Evolutionary conservation across 371 early-diverging fungal genomes (phyloP).

Genomic region (Mortierella sp.): DNA sequence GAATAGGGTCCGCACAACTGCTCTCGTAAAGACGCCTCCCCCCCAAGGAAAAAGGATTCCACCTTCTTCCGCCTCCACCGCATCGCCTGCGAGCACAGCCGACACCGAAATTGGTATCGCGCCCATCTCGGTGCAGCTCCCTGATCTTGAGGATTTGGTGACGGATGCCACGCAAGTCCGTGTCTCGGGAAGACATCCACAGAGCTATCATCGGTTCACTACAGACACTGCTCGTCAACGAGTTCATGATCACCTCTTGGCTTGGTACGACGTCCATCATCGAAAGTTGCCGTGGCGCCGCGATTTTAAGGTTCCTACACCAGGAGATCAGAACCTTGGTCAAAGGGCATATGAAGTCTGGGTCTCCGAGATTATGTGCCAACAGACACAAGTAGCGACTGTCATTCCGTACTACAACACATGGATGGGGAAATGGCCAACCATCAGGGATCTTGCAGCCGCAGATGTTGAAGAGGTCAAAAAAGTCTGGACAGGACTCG

Average conservation of each 20-base stretch:
- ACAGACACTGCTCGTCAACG: slow-evolving; percentile 27
- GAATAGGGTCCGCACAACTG: slow-evolving; percentile 11
- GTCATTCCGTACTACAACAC: slow-evolving; percentile 77
- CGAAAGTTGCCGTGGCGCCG: slow-evolving; percentile 82
- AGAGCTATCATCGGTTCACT: slow-evolving; percentile 31
- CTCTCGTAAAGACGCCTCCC: not conserved
- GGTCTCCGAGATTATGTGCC: slow-evolving; percentile 90
- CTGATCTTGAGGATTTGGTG: slow-evolving; percentile 46
- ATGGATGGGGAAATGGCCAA: slow-evolving; percentile 86
- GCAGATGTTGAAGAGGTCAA: slow-evolving; percentile 80
- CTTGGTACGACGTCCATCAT: slow-evolving; percentile 73
- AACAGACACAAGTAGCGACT: slow-evolving; percentile 84
- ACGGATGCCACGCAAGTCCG: slow-evolving; percentile 32
- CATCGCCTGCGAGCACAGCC: not conserved
- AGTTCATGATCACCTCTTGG: slow-evolving; percentile 62
- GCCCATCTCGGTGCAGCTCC: slow-evolving; percentile 2
- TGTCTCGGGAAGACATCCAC: slow-evolving; percentile 15
- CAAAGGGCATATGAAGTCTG: slow-evolving; percentile 84
- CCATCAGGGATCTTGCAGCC: slow-evolving; percentile 71
- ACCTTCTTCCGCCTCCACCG: not conserved
- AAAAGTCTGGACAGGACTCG: slow-evolving; percentile 83
- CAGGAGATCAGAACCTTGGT: slow-evolving; percentile 26
- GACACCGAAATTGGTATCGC: not conserved
- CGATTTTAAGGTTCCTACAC: slow-evolving; percentile 17
- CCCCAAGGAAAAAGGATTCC: not conserved